phyloP scores from a whole-genome alignment of 2,329 filamentous ascomycete species.

The Colletotrichum magnum region DNA sequence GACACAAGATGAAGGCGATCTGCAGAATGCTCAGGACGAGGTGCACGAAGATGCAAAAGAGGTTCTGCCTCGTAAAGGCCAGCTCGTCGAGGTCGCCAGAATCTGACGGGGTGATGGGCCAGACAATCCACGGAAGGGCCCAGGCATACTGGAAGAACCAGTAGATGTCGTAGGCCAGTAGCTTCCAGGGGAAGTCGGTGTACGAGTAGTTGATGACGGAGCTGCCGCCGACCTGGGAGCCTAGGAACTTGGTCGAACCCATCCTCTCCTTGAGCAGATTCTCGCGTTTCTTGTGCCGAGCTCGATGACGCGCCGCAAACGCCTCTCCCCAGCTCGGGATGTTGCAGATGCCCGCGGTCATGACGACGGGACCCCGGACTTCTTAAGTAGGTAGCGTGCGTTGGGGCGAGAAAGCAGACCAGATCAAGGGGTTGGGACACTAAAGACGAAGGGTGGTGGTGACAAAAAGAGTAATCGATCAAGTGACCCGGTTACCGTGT shows the following conservation, averaged over 20 bases:
- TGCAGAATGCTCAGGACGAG: conserved; percentile 72
- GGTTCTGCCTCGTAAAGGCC: conserved; percentile 69
- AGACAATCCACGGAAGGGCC: conserved; percentile 73
- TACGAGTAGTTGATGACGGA: conserved; percentile 74
- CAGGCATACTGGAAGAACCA: conserved; percentile 69
- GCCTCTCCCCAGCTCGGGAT: conserved; percentile 24
- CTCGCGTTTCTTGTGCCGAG: conserved; percentile 29
- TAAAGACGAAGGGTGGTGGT: not conserved
- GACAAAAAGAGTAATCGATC: conserved; percentile 32
- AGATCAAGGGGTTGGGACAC: not conserved
- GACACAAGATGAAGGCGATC: conserved; percentile 68
- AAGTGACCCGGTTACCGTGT: conserved; percentile 29
- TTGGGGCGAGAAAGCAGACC: not conserved
- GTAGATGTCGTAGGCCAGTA: conserved; percentile 67
- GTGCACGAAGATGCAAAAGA: conserved; percentile 71
- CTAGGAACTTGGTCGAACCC: conserved; percentile 65
- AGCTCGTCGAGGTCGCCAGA: conserved; percentile 75
- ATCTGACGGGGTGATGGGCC: conserved; percentile 67
- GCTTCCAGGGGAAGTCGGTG: conserved; percentile 67
- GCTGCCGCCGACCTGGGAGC: conserved; percentile 70
- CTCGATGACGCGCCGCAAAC: conserved; percentile 23
- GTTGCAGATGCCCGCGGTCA: conserved; percentile 28
- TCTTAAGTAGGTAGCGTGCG: not conserved
- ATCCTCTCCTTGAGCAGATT: conserved; percentile 35
- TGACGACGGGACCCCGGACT: conserved; percentile 7